Evolutionary conservation across 2,329 filamentous ascomycete species (phyloP).

Genomic region (Teratosphaeria epicoccoides): DNA sequence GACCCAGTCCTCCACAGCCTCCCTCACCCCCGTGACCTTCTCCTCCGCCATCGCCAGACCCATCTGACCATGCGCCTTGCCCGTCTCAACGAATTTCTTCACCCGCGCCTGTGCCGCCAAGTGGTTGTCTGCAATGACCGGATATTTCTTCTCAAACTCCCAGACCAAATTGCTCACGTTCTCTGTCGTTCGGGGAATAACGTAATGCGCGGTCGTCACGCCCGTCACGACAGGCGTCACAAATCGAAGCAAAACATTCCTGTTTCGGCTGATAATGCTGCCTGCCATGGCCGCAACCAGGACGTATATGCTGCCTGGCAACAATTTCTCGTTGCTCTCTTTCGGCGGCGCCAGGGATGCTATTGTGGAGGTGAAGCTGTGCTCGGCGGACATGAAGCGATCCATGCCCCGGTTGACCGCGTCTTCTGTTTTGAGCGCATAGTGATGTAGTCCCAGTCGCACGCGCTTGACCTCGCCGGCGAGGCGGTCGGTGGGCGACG

Average conservation of each 20-base stretch:
- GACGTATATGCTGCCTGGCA: conserved; percentile 86
- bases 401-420: conserved; percentile 74
- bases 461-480: conserved; percentile 69
- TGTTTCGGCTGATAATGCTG: conserved; percentile 79
- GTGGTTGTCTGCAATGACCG: conserved; percentile 73
- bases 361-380: conserved; percentile 79
- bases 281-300: conserved; percentile 91
- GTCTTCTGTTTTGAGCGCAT: conserved; percentile 66
- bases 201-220: conserved; percentile 68
- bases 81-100: conserved; percentile 59
- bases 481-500: conserved; percentile 77
- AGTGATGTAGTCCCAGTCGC: conserved; percentile 68
- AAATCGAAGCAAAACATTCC: conserved; percentile 71
- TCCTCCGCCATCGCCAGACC: conserved; percentile 65
- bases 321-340: conserved; percentile 75
- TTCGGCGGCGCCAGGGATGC: conserved; percentile 77
- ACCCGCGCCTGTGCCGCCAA: conserved; percentile 58
- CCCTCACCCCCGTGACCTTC: conserved; percentile 64
- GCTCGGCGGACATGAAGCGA: conserved; percentile 72
- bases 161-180: conserved; percentile 81
- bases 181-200: conserved; percentile 79
- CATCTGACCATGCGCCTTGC: conserved; percentile 62
- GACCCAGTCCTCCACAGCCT: conserved; percentile 78
- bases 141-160: conserved; percentile 86
- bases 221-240: conserved; percentile 69